Percentiles rank a stretch among this genome's conserved stretches.
Evolutionary conservation across 208 protist species (phyloP).

Genomic region (Acanthamoeba royreba): DNA sequence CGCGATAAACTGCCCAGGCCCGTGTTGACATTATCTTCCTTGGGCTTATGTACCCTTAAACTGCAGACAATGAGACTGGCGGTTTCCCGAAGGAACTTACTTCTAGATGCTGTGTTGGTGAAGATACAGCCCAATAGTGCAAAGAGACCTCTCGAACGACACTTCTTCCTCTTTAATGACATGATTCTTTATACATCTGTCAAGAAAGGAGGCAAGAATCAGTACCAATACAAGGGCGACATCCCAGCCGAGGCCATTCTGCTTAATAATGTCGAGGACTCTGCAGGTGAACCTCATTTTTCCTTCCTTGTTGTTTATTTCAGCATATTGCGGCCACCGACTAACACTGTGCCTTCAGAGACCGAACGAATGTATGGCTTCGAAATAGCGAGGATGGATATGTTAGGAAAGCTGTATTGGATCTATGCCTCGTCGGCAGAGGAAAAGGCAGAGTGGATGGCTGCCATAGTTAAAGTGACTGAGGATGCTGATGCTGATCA

Average conservation of each 20-base stretch:
- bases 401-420: no score
- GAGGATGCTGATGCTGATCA: no score
- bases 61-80: background rate
- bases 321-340: background rate
- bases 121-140: background rate
- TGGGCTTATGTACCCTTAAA: no score
- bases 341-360: no score
- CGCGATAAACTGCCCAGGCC: background rate
- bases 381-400: no score
- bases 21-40: background rate
- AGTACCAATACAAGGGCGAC: background rate
- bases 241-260: background rate
- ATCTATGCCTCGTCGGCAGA: no score
- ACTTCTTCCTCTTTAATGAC: background rate
- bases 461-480: no score
- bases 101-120: background rate
- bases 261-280: background rate
- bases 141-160: background rate
- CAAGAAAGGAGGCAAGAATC: background rate
- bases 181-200: background rate
- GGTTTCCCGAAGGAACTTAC: background rate
- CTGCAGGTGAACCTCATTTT: background rate
- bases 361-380: no score
- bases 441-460: no score
- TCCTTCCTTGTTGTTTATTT: background rate